Evolutionary conservation across 371 early-diverging fungal genomes (phyloP), one percentile per base, ranked within the genome.

Genomic region (Cokeromyces recurvatus): DNA sequence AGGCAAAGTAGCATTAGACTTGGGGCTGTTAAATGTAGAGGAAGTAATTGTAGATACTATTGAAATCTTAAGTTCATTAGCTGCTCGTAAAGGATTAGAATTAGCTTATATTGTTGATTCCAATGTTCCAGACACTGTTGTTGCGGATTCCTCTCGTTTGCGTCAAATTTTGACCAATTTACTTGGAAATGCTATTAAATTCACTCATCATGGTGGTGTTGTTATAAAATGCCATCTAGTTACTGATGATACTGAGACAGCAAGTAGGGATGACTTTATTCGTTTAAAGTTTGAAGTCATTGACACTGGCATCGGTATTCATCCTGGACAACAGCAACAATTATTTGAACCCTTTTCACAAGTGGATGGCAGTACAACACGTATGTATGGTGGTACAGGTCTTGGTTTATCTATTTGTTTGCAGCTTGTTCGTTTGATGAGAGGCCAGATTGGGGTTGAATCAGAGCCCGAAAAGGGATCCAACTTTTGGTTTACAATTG

Each of bases 181-280:
- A 11, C 57, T 81, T 36, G 79, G 83, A 27, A 84, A 84, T 38
- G 82, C 85, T 2, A 76, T 84, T 54, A 84, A 84, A 55, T 84
- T 84, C 25, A 84, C 85, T 1, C 74, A 79, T 35, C 55, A 76
- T 19, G 84, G 82, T 3, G 66, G 71, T 21, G 74, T 82, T 9
- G 67, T 73, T 11, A 74, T 82, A 25, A 62, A 63, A 45, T 57
- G 78, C 51, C 57, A 57, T 32, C 27, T 75, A 8, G 46, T 31
- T 17, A 51, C 51, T 40, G 25, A 48, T 5, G 57, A 66, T 9
- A 32, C 24, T 12, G 56, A 54, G 17, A 11, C 37, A 11, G 27
- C 20, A 2, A 20, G 19, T 17, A 32, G 32, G 12, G 59, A 57
- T 14, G 32, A 50, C 3, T 49, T 39, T 42, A 19, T 62, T 20